These are phyloP conservation scores for Aaosphaeria arxii DNA, from an alignment of 2,329 filamentous ascomycete species.

Conservation along the genomic window DNA sequence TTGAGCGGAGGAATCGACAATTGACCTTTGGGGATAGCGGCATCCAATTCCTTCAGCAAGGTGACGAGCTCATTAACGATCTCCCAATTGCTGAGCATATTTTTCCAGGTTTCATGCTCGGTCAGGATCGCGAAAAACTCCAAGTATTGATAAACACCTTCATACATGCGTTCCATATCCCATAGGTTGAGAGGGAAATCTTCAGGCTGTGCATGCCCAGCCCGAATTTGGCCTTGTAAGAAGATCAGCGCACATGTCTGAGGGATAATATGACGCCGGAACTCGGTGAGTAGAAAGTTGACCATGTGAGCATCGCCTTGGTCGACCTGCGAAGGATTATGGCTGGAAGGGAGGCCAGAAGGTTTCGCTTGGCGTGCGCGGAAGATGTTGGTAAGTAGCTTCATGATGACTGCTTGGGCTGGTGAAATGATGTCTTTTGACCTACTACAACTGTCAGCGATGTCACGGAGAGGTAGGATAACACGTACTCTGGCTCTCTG, in stretches of 20 bases:
- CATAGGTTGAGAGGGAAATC: constrained; percentile 94
- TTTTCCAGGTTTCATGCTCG: constrained; percentile 78
- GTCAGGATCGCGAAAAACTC: constrained; percentile 90
- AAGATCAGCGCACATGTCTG: constrained; percentile 94
- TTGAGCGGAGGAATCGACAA: constrained; percentile 58
- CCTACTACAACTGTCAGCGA: constrained; percentile 22
- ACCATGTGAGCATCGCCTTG: constrained; percentile 64
- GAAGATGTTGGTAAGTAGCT: constrained; percentile 87
- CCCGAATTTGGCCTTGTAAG: constrained; percentile 84
- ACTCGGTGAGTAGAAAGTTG: constrained; percentile 89
- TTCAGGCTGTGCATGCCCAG: constrained; percentile 69
- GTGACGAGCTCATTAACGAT: constrained; percentile 85
- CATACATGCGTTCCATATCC: constrained; percentile 97
- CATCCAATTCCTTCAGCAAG: constrained; percentile 81
- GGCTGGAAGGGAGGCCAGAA: constrained; percentile 43
- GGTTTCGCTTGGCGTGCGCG: constrained; percentile 52
- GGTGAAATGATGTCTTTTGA: constrained; percentile 96
- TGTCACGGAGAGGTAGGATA: background rate
- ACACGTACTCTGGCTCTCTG: constrained; percentile 56
- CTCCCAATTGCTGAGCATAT: constrained; percentile 87
- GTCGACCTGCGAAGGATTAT: constrained; percentile 47
- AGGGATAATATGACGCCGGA: constrained; percentile 87
- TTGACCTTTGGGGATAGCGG: constrained; percentile 70
- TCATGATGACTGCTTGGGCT: constrained; percentile 88
- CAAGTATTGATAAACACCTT: constrained; percentile 89